A percentile compares a stretch with the other conserved stretches of the same genome.
Conservation (phyloP, 202 grass and related monocot genomes). For the Schoenoplectus tabernaemontani region DNA sequence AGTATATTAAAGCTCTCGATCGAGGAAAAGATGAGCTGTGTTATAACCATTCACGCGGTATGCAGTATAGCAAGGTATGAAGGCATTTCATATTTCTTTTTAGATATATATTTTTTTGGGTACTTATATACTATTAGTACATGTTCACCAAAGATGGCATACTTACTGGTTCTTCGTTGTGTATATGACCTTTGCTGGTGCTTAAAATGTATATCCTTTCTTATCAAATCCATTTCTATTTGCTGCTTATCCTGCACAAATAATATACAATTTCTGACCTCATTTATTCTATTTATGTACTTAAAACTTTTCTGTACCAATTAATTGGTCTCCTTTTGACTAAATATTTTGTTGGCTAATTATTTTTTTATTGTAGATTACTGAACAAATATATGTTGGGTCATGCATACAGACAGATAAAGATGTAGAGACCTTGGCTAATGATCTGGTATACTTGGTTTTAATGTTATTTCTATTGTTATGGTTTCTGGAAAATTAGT, state of each 20-base stretch:
- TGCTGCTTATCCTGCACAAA: background rate
- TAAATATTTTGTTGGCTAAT: background rate
- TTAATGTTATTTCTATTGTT: background rate
- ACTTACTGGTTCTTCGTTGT: background rate
- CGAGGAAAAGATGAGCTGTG: constrained; percentile 91
- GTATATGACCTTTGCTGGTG: background rate
- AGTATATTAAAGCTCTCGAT: constrained; percentile 94
- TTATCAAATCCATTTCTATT: background rate
- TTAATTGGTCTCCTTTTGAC: background rate
- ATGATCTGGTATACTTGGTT: constrained; percentile 54
- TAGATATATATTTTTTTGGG: background rate
- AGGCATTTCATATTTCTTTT: background rate
- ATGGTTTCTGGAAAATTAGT: constrained; percentile 3
- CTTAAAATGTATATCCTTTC: background rate
- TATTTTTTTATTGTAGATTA: constrained; percentile 47
- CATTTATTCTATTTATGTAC: background rate
- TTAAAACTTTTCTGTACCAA: background rate
- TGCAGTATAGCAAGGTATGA: constrained; percentile 88
- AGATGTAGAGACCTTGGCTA: constrained; percentile 79
- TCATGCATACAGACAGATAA: constrained; percentile 95
- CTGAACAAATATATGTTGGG: constrained; percentile 92
- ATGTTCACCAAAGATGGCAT: background rate
- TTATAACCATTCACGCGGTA: constrained; percentile 92
- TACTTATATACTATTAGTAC: background rate
- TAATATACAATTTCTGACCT: background rate